Evolutionary conservation across 2,329 filamentous ascomycete genomes (phyloP).

Genomic region (Colletotrichum costaricense): DNA sequence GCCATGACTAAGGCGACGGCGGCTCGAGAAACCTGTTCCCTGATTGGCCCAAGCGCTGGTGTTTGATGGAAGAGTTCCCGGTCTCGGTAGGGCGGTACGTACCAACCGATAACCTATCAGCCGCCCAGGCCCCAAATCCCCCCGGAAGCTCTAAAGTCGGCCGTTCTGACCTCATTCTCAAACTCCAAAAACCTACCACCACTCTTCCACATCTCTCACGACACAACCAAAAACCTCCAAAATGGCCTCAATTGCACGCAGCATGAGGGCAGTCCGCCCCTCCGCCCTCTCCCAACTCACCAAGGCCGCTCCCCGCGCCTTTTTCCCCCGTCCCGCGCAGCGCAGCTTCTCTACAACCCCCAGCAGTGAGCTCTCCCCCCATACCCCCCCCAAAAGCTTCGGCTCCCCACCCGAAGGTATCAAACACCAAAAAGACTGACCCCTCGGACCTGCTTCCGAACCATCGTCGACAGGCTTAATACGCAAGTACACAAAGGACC

Average conservation of each 20-base stretch:
- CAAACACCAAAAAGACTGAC: slow-evolving; percentile 6
- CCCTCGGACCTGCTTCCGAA: slow-evolving; percentile 5
- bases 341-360: slow-evolving; percentile 53
- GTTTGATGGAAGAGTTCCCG: slow-evolving; percentile 4
- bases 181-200: slow-evolving; percentile 11
- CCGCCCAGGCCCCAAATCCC: slow-evolving; percentile 9
- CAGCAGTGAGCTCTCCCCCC: slow-evolving; percentile 44
- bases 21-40: neutral
- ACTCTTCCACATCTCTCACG: slow-evolving; percentile 20
- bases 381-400: neutral
- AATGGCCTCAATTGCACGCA: slow-evolving; percentile 73
- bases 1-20: slow-evolving; percentile 23
- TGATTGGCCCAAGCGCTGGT: slow-evolving; percentile 18
- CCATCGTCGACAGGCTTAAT: slow-evolving; percentile 59
- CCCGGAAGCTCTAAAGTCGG: slow-evolving; percentile 24
- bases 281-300: slow-evolving; percentile 54
- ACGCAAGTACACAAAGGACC: slow-evolving; percentile 95
- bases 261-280: slow-evolving; percentile 62
- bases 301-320: slow-evolving; percentile 46
- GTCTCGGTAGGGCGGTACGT: slow-evolving; percentile 16
- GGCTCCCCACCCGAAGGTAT: slow-evolving; percentile 6
- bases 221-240: slow-evolving; percentile 34
- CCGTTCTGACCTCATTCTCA: slow-evolving; percentile 32
- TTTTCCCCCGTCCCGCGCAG: slow-evolving; percentile 56
- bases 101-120: slow-evolving; percentile 23